These are phyloP conservation scores for Fraxinus paxiana DNA, from an alignment of 305 asterid genomes.

Conservation along the genomic window DNA sequence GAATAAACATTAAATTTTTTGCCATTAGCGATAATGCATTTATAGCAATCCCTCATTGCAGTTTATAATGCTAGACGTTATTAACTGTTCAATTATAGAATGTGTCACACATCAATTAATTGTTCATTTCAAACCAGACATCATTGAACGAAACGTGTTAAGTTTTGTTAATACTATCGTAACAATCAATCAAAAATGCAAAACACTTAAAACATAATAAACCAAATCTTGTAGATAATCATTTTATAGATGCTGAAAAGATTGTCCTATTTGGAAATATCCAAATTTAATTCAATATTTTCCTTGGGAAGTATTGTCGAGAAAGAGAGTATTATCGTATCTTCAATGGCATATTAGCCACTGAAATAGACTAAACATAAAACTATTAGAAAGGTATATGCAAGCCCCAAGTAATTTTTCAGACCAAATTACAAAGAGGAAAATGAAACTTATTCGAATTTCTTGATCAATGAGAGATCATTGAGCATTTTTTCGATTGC, in stretches of 20 bases:
- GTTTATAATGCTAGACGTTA: background rate
- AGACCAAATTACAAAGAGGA: background rate
- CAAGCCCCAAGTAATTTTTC: background rate
- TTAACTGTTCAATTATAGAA: background rate
- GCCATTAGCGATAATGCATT: background rate
- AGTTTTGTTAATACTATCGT: background rate
- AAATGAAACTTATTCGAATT: slow-evolving; percentile 45
- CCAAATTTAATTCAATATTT: background rate
- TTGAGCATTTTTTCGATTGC: slow-evolving; percentile 77
- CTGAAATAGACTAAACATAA: background rate
- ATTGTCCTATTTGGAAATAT: background rate
- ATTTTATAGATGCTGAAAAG: background rate
- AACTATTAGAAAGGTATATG: background rate
- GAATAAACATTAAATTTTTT: background rate
- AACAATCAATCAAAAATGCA: background rate
- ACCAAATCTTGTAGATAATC: background rate
- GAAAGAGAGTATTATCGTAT: background rate
- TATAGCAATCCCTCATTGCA: background rate
- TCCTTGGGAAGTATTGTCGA: background rate
- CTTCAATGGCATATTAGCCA: background rate
- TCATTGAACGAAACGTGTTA: background rate
- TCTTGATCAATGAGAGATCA: slow-evolving; percentile 72
- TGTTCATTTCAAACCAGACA: background rate
- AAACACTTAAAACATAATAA: background rate
- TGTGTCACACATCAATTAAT: background rate